Base-by-base conservation (phyloP, 73 alveolate genomes). In the Stentor coeruleus region DNA sequence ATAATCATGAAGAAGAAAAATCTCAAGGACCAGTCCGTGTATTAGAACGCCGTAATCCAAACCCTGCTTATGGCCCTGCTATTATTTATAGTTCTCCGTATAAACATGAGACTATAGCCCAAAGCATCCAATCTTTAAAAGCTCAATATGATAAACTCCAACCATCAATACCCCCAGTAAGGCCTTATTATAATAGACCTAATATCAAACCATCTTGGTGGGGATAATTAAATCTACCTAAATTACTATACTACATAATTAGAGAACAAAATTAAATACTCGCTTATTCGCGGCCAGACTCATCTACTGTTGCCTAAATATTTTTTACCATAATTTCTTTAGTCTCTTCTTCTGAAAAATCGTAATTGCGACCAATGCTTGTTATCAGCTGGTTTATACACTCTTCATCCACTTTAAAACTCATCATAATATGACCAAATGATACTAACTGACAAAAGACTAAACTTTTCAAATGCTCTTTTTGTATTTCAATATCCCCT, bases 371-470 rank as follows among this genome's bases (percentile, higher is more conserved):
- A 1, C 49, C 36, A 15, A 20, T 20, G 20, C 39, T 33, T 66
- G 14, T 1, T 20, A 66, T 15, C 14, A 66, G 79, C 1, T 20
- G 36, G 0, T 37, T 15, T 26, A 31, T 31, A 1, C 14, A 20
- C 2, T 66, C 79, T 20, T 20, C 79, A 31, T 66, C 42, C 20
- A 66, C 79, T 66, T 66, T 66, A 66, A 66, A 66, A 33, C 37
- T 66, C 40, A 66, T 31, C 79, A 66, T 66, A 0, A 66, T 66
- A 33, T 66, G 36, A 37, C 79, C 79, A 66, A 20, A 66, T 14
- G 42, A 26, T 28, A 66, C 79, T 33, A 66, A 26, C 37, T 66
- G 79, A 40, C 79, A 66, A 66, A 66, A 66, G n/a, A 66, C 79
- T 28, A 66, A 11, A 66, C 37, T 66, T 66, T 66, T 66, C 37